phyloP scores from a whole-genome alignment of 352 stramenopile genomes.

The Pythium guiyangense region DNA sequence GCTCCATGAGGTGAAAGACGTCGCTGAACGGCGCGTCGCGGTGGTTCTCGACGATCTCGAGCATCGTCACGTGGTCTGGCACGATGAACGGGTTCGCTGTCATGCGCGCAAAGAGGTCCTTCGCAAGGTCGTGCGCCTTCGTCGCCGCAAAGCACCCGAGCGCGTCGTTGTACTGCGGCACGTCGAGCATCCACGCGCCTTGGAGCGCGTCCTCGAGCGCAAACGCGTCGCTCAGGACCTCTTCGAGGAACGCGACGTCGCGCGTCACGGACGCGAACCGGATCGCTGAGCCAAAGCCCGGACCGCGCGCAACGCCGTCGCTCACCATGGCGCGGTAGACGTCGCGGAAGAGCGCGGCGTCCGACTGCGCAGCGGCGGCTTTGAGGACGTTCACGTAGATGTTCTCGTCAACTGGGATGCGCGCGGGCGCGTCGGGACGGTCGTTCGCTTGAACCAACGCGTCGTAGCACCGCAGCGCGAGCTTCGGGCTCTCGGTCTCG shows the following conservation, averaged over 20 bases:
- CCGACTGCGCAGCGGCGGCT: conserved; percentile 28
- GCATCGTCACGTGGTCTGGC: conserved; percentile 72
- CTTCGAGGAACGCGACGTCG: conserved; percentile 49
- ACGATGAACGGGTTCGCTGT: conserved; percentile 44
- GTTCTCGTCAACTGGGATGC: conserved; percentile 50
- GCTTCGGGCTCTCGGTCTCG: conserved; percentile 24
- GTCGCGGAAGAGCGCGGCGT: conserved; percentile 41
- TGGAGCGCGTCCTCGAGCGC: conserved; percentile 32
- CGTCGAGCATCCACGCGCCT: conserved; percentile 47
- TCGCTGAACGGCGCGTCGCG: conserved; percentile 50
- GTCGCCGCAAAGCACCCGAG: conserved; percentile 60
- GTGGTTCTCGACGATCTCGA: conserved; percentile 74
- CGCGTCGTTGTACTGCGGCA: conserved; percentile 78
- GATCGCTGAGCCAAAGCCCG: conserved; percentile 65
- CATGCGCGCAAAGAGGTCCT: conserved; percentile 63
- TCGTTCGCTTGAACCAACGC: conserved; percentile 12
- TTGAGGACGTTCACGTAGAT: conserved; percentile 79
- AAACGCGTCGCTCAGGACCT: conserved; percentile 55
- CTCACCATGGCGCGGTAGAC: conserved; percentile 50
- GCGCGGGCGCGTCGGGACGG: background rate
- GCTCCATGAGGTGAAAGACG: conserved; percentile 64
- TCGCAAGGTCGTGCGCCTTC: conserved; percentile 38
- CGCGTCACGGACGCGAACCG: conserved; percentile 47
- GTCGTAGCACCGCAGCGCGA: conserved; percentile 53
- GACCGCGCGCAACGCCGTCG: conserved; percentile 42